Conservation (phyloP, 805 yeast genomes). For the Suhomyces canberraensis region DNA sequence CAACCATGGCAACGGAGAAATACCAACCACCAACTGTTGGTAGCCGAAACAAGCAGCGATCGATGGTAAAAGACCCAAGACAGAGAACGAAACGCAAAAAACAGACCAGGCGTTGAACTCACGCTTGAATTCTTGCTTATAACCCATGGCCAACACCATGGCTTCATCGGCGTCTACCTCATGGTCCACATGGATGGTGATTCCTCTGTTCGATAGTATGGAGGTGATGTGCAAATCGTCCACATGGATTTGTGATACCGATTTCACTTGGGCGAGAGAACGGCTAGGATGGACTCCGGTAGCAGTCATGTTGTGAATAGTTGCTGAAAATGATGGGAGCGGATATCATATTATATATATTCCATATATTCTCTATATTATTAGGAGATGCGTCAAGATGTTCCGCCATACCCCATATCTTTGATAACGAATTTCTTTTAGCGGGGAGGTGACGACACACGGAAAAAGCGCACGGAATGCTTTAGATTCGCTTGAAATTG, state of each 20-base stretch:
- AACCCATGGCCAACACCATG: conserved; percentile 54
- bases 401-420: too few relatives aligned
- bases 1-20: conserved; percentile 60
- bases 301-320: background rate
- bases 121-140: conserved; percentile 61
- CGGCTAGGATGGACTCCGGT: conserved; percentile 2
- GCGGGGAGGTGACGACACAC: too few relatives aligned
- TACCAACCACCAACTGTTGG: conserved; percentile 59
- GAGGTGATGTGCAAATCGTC: conserved; percentile 37
- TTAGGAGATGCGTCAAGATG: too few relatives aligned
- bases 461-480: too few relatives aligned
- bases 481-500: too few relatives aligned
- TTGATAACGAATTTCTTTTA: too few relatives aligned
- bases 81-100: conserved; percentile 61
- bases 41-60: conserved; percentile 61
- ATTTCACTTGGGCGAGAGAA: conserved; percentile 1
- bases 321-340: too few relatives aligned
- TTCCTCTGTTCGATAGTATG: conserved; percentile 35
- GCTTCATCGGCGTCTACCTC: conserved; percentile 49
- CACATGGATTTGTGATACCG: conserved; percentile 23
- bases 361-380: too few relatives aligned
- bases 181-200: conserved; percentile 46
- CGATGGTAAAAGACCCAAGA: conserved; percentile 63
- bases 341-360: too few relatives aligned
- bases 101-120: conserved; percentile 55